These are phyloP conservation scores for Phlebopus sp. DNA, from an alignment of 1,284 basidiomycete genomes.

Conservation along the genomic window DNA sequence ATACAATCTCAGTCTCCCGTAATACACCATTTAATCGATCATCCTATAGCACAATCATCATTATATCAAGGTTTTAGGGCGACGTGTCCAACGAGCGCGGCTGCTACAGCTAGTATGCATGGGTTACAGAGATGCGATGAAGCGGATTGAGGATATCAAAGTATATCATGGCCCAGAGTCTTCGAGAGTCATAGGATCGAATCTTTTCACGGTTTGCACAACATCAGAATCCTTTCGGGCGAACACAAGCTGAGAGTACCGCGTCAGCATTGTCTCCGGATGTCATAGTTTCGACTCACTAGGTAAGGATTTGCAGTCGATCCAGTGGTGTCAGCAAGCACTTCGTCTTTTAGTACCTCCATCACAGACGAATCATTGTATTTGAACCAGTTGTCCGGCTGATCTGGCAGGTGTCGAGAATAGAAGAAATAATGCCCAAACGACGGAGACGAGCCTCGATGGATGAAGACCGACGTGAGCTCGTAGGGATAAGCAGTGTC, in stretches of 20 bases:
- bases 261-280: conserved; percentile 4
- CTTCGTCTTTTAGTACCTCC: conserved; percentile 70
- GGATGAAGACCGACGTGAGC: conserved; percentile 94
- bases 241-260: conserved; percentile 64
- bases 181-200: conserved; percentile 31
- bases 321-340: conserved; percentile 76
- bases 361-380: conserved; percentile 89
- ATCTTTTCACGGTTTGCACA: conserved; percentile 75
- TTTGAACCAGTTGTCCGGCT: conserved; percentile 88
- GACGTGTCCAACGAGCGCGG: conserved; percentile 8
- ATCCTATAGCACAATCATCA: conserved; percentile 15
- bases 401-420: conserved; percentile 73
- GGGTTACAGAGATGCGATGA: conserved; percentile 6
- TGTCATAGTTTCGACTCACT: conserved; percentile 41
- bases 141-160: conserved; percentile 26
- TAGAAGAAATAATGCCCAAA: conserved; percentile 92
- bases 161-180: conserved; percentile 23
- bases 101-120: conserved; percentile 12
- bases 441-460: conserved; percentile 81
- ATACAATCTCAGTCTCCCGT: not conserved
- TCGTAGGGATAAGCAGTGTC: conserved; percentile 77
- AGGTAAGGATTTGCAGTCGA: conserved; percentile 81
- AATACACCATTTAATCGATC: not conserved
- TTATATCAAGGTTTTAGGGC: conserved; percentile 7
- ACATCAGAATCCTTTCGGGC: conserved; percentile 70